These are phyloP conservation scores for Chaetomium cochliodes DNA, from an alignment of 495 filamentous ascomycete species.

Conservation along the genomic window DNA sequence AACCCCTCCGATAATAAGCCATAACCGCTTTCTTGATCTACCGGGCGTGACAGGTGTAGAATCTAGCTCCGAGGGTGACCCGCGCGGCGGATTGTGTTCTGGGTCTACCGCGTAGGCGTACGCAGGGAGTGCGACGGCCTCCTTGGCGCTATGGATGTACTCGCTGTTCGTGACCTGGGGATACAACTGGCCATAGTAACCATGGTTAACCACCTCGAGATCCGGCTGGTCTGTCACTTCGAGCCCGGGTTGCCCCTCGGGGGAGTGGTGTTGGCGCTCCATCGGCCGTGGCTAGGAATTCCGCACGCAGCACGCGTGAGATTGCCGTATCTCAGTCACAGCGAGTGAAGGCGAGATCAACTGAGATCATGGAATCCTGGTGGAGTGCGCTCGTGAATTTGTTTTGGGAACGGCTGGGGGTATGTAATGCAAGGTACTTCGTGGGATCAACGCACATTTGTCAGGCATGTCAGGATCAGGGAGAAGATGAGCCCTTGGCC, in stretches of 20 bases:
- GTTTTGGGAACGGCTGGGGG: too few relatives aligned
- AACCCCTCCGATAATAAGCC: constrained; percentile 9
- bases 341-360: too few relatives aligned
- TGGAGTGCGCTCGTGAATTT: too few relatives aligned
- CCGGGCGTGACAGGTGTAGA: background rate
- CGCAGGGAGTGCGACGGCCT: background rate
- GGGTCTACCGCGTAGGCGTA: background rate
- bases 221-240: constrained; percentile 10
- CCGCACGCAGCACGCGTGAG: background rate
- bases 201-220: background rate
- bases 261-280: background rate
- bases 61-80: background rate
- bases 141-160: background rate
- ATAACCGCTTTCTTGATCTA: constrained; percentile 5
- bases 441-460: too few relatives aligned
- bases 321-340: background rate
- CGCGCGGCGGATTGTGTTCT: background rate
- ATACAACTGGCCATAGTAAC: background rate
- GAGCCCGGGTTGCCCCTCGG: constrained; percentile 14
- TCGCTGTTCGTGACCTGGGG: constrained; percentile 7
- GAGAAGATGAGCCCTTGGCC: too few relatives aligned
- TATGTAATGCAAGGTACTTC: too few relatives aligned
- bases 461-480: too few relatives aligned
- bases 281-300: background rate
- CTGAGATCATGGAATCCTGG: too few relatives aligned